Evolutionary conservation across 352 stramenopile species (phyloP), one percentile per base, ranked within the genome.

Genomic region (Phytopythium kandeliae): DNA sequence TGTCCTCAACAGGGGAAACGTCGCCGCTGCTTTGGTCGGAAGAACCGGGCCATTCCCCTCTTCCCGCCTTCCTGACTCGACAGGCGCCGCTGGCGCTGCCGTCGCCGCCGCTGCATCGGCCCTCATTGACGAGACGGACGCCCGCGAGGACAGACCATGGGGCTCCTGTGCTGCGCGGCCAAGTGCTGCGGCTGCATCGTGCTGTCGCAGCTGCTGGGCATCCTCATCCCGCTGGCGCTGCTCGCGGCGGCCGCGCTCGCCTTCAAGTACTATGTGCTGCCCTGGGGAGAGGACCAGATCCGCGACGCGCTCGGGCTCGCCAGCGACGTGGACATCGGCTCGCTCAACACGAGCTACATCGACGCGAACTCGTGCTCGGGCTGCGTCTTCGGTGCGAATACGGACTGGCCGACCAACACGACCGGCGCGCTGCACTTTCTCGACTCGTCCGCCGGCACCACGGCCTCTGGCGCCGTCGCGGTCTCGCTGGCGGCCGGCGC

Each of bases 101-200:
- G n/a, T n/a, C n/a, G n/a, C n/a, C n/a, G n/a, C n/a, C n/a, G n/a
- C n/a, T n/a, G n/a, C n/a, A n/a, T n/a, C n/a, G n/a, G n/a, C n/a
- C n/a, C n/a, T 16, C 2, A 48, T 44, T 44, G 38, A 30, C 38
- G 38, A n/a, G 40, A 25, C 38, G 38, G 28, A 31, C 28, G 28
- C 9, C 35, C 2, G 11, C 43, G n/a, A n/a, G n/a, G n/a, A n/a
- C n/a, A n/a, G 8, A 13, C 45, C 47, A 84, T 78, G 69, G 71
- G 63, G 57, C 59, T 78, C 53, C 26, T 79, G 26, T 81, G 67
- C 54, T 84, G 67, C 48, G 69, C 65, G 40, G 58, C 69, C 47
- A 86, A 89, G 62, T 91, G 77, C 65, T 91, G 80, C 69, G 75
- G 80, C 56, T 91, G 77, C 63, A 77, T 91, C 43, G 51, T 74